phyloP scores from a whole-genome alignment of 345 rosid species.

The Boechera divaricarpa region DNA sequence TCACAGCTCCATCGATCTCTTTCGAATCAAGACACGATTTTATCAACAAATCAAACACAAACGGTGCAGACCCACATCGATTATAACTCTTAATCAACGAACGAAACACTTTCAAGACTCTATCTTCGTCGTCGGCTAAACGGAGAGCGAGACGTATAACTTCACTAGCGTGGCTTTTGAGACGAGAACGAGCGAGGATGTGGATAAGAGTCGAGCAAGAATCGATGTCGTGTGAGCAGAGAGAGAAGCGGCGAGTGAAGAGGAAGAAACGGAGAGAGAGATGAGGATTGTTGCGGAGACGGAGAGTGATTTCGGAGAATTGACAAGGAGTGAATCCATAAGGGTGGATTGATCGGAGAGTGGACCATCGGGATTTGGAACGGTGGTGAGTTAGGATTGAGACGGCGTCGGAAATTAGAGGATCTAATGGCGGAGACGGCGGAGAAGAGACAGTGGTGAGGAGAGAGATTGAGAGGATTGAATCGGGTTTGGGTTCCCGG shows the following conservation, averaged over 20 bases:
- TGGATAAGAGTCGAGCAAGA: slow-evolving; percentile 70
- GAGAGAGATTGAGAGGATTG: slow-evolving; percentile 15
- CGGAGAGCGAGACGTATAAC: slow-evolving; percentile 59
- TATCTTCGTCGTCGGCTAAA: slow-evolving; percentile 37
- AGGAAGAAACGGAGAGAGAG: slow-evolving; percentile 73
- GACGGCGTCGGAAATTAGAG: slow-evolving; percentile 53
- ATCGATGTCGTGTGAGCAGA: slow-evolving; percentile 61
- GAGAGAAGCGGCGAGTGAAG: slow-evolving; percentile 66
- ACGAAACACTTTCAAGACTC: slow-evolving; percentile 49
- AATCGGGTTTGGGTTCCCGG: slow-evolving; percentile 34
- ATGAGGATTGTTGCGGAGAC: slow-evolving; percentile 65
- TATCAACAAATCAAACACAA: slow-evolving; percentile 78
- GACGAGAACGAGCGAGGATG: slow-evolving; percentile 78
- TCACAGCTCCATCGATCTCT: slow-evolving; percentile 61
- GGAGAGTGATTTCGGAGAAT: slow-evolving; percentile 63
- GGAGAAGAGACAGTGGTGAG: slow-evolving; percentile 42
- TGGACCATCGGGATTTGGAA: slow-evolving; percentile 81
- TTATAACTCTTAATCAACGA: slow-evolving; percentile 62
- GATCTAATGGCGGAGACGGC: slow-evolving; percentile 37
- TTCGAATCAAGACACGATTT: slow-evolving; percentile 68
- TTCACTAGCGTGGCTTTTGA: slow-evolving; percentile 53
- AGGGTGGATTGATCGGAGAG: slow-evolving; percentile 65
- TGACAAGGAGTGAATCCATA: slow-evolving; percentile 60
- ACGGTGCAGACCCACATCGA: slow-evolving; percentile 88
- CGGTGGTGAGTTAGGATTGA: slow-evolving; percentile 80